Evolutionary conservation across 495 filamentous ascomycete genomes (phyloP).

Genomic region (Podospora appendiculata): DNA sequence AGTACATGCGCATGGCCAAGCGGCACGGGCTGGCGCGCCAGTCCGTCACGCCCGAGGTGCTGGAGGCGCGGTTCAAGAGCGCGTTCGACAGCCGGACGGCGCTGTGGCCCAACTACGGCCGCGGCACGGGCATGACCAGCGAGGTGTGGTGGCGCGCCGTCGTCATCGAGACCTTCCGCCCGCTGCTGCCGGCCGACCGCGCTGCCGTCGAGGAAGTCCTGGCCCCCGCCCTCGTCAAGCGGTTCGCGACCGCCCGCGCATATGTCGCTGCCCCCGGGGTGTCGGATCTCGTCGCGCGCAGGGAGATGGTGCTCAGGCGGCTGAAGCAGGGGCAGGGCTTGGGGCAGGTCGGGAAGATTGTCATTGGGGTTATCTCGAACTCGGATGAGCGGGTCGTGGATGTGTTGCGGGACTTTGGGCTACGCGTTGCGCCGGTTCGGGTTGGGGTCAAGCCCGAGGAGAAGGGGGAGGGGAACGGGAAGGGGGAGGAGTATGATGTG

Average conservation of each 20-base stretch:
- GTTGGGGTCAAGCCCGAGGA: background rate
- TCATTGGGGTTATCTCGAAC: constrained; percentile 67
- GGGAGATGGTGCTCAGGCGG: constrained; percentile 25
- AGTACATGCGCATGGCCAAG: constrained; percentile 55
- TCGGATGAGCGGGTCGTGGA: constrained; percentile 63
- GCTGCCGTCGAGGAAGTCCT: no score
- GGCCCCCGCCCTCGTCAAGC: no score
- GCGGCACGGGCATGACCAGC: no score
- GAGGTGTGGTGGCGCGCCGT: no score
- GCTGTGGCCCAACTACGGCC: no score
- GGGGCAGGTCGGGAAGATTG: constrained; percentile 22
- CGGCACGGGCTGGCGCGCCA: constrained; percentile 42
- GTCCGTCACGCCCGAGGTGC: constrained; percentile 19
- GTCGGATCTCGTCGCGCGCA: no score
- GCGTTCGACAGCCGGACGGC: no score
- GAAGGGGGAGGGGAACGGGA: background rate
- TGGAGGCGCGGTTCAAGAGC: no score
- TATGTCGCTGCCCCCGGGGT: constrained; percentile 54
- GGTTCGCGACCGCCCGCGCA: no score
- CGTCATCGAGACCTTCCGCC: no score
- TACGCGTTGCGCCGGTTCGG: constrained; percentile 40
- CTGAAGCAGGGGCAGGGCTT: background rate
- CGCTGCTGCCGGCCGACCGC: no score
- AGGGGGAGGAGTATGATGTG: constrained; percentile 35
- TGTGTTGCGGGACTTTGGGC: constrained; percentile 54